Evolutionary conservation across 1,284 basidiomycete genomes (phyloP).

Genomic region (Spongispora temasekensis): DNA sequence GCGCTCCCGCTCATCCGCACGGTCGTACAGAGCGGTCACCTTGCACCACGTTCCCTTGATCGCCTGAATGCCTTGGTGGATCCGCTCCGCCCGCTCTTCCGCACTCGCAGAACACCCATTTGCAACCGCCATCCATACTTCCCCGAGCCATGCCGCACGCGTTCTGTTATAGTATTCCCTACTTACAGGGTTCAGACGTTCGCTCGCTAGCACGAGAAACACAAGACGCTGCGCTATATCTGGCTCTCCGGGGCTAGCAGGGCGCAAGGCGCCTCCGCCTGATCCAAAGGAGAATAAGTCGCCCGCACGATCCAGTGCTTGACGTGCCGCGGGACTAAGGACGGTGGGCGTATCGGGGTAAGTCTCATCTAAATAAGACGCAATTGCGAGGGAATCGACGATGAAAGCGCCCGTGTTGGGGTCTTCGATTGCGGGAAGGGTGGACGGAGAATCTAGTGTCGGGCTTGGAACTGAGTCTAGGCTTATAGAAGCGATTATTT

Average conservation of each 20-base stretch:
- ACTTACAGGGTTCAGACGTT: slow-evolving; percentile 25
- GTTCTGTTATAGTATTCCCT: slow-evolving; percentile 21
- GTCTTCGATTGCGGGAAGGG: slow-evolving; percentile 39
- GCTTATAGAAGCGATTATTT: slow-evolving; percentile 19
- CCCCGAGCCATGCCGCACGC: slow-evolving; percentile 14
- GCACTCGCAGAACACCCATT: background rate
- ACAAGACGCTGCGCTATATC: slow-evolving; percentile 11
- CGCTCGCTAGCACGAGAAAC: slow-evolving; percentile 13
- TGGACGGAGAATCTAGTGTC: too few species aligned
- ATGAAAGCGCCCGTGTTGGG: slow-evolving; percentile 31
- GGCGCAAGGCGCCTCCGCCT: background rate
- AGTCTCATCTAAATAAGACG: slow-evolving; percentile 44
- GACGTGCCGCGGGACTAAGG: background rate
- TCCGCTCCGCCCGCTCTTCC: slow-evolving; percentile 10
- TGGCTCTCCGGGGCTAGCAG: too few species aligned
- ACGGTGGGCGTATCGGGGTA: slow-evolving; percentile 41
- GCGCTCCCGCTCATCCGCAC: too few species aligned
- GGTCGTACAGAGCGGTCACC: slow-evolving; percentile 16
- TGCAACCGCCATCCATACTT: slow-evolving; percentile 18
- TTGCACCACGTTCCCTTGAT: slow-evolving; percentile 4
- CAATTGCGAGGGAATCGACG: slow-evolving; percentile 40
- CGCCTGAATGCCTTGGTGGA: slow-evolving; percentile 14
- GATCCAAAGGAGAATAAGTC: slow-evolving; percentile 13
- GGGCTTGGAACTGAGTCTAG: too few species aligned
- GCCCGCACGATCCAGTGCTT: background rate